Percentiles rank a stretch among this genome's conserved stretches.
phyloP scores from a whole-genome alignment of 441 rosid species.

The Mallotus japonicus region DNA sequence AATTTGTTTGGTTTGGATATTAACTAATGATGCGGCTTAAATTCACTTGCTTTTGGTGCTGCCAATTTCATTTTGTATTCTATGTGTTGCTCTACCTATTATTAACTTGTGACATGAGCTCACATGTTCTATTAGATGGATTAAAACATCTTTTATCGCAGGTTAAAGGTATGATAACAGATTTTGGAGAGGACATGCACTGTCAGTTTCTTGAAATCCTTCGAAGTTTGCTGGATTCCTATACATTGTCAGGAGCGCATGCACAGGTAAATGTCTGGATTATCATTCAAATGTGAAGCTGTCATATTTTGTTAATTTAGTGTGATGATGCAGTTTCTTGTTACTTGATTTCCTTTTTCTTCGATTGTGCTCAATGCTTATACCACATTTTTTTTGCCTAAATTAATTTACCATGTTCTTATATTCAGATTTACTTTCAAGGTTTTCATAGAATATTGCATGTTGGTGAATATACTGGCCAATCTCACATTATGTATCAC shows the following conservation, averaged over 20 bases:
- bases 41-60: background rate
- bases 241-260: slow-evolving; percentile 77
- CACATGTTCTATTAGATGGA: background rate
- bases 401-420: background rate
- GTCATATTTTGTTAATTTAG: slow-evolving; percentile 15
- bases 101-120: background rate
- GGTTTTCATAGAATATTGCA: background rate
- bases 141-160: slow-evolving; percentile 25
- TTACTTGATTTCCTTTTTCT: background rate
- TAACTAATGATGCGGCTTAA: background rate
- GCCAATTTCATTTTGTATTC: background rate
- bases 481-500: background rate
- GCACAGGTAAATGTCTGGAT: slow-evolving; percentile 58
- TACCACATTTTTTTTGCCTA: background rate
- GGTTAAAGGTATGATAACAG: slow-evolving; percentile 98
- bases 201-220: slow-evolving; percentile 99
- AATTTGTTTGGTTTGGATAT: background rate
- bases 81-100: background rate
- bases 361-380: background rate
- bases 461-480: background rate
- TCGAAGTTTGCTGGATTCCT: slow-evolving; percentile 91
- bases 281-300: slow-evolving; percentile 22
- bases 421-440: background rate
- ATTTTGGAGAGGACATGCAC: slow-evolving; percentile 94
- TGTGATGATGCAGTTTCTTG: background rate